phyloP scores from a whole-genome alignment of 257 asterid species.

The Nyctanthes arbortristis region DNA sequence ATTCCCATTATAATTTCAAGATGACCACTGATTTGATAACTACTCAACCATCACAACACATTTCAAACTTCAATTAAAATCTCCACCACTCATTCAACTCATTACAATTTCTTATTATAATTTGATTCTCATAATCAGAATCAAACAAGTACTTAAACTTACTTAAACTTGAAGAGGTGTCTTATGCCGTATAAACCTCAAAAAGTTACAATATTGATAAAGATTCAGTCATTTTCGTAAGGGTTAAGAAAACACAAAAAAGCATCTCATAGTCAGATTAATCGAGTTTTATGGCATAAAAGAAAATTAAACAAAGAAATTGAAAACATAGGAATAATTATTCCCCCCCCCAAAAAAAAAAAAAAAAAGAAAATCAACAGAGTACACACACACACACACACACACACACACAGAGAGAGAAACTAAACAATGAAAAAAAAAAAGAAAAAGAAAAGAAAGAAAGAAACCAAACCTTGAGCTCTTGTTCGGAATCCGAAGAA shows the following conservation, averaged over 20 bases:
- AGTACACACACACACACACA: background rate
- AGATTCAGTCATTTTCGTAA: background rate
- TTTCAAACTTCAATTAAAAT: background rate
- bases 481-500: slow-evolving; percentile 37
- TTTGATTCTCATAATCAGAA: too few species aligned
- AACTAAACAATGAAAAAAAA: background rate
- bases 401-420: background rate
- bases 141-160: too few species aligned
- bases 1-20: background rate
- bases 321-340: too few species aligned
- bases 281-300: background rate
- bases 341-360: too few species aligned
- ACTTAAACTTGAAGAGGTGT: too few species aligned
- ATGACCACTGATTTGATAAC: background rate
- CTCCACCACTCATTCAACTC: too few species aligned
- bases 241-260: background rate
- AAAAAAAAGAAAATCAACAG: too few species aligned
- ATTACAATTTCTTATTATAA: too few species aligned
- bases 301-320: too few species aligned
- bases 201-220: background rate
- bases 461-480: slow-evolving; percentile 24
- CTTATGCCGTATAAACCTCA: too few species aligned
- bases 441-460: background rate
- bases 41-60: background rate
- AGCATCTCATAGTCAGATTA: background rate